Percentiles rank a stretch among this genome's conserved stretches.
Evolutionary conservation across 495 filamentous ascomycete species (phyloP).

Genomic region (Physcia stellaris): DNA sequence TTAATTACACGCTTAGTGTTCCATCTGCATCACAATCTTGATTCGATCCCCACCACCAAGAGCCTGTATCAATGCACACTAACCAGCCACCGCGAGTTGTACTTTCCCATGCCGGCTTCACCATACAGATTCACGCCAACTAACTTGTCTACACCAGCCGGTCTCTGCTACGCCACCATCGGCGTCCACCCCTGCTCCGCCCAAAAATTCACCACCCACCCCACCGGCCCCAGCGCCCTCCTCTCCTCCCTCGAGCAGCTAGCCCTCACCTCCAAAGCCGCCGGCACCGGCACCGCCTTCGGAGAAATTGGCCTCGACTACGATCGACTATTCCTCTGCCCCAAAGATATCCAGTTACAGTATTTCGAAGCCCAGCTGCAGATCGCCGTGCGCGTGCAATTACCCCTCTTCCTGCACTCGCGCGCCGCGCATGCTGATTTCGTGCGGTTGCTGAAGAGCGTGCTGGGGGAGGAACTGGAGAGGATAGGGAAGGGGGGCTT

Average conservation of each 20-base stretch:
- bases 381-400: constrained; percentile 60
- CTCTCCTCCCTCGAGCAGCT: constrained; percentile 35
- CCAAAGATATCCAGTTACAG: constrained; percentile 62
- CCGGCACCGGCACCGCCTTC: constrained; percentile 58
- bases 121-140: no score
- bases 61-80: no score
- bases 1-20: background rate
- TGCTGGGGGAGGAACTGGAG: constrained; percentile 34
- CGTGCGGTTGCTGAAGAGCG: constrained; percentile 42
- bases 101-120: no score
- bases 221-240: background rate
- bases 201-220: constrained; percentile 42
- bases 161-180: constrained; percentile 72
- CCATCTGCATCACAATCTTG: background rate
- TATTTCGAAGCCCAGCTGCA: constrained; percentile 74
- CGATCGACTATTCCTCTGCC: constrained; percentile 69
- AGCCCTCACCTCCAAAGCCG: constrained; percentile 28
- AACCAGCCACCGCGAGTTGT: no score
- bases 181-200: constrained; percentile 84
- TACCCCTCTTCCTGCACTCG: constrained; percentile 85
- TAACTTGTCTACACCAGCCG: constrained; percentile 37
- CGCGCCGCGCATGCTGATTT: constrained; percentile 76
- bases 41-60: no score
- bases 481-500: constrained; percentile 57
- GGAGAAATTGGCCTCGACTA: constrained; percentile 96